phyloP scores from a whole-genome alignment of 2,329 filamentous ascomycete genomes.

The Claviceps capensis region DNA sequence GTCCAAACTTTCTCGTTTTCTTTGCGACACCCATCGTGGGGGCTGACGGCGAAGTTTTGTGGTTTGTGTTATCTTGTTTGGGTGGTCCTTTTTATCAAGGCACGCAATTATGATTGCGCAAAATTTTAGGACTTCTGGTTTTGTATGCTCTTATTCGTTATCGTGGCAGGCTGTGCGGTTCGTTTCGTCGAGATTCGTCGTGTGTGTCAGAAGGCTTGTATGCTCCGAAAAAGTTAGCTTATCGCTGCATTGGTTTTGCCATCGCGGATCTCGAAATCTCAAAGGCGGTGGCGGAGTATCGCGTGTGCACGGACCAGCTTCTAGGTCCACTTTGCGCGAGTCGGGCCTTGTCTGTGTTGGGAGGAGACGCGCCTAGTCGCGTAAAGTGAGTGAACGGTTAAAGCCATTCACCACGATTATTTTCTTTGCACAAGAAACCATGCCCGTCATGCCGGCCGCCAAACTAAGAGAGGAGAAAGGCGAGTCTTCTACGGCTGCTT shows the following conservation, averaged over 20 bases:
- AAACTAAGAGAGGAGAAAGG: constrained; percentile 35
- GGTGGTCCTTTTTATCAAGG: background rate
- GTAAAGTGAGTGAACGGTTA: constrained; percentile 19
- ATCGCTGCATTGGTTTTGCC: constrained; percentile 5
- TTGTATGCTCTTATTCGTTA: background rate
- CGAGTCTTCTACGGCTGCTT: constrained; percentile 47
- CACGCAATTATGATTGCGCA: no score
- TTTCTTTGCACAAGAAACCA: constrained; percentile 1
- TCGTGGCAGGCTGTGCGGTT: background rate
- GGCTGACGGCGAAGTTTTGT: background rate
- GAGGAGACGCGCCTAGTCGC: constrained; percentile 22
- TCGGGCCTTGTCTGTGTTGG: background rate
- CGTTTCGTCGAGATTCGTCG: background rate
- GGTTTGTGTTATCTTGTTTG: background rate
- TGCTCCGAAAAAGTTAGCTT: constrained; percentile 7
- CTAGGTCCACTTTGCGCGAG: background rate
- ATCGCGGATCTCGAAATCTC: constrained; percentile 4
- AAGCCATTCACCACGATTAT: constrained; percentile 8
- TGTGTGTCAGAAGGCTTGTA: background rate
- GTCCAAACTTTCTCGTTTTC: constrained; percentile 82
- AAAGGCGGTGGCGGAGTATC: constrained; percentile 15
- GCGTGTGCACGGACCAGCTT: constrained; percentile 16
- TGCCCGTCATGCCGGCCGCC: constrained; percentile 36
- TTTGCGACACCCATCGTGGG: constrained; percentile 70
- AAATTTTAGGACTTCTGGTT: background rate